These are phyloP conservation scores for Sporisorium exsertum DNA, from an alignment of 1,284 basidiomycete genomes.

Conservation along the genomic window DNA sequence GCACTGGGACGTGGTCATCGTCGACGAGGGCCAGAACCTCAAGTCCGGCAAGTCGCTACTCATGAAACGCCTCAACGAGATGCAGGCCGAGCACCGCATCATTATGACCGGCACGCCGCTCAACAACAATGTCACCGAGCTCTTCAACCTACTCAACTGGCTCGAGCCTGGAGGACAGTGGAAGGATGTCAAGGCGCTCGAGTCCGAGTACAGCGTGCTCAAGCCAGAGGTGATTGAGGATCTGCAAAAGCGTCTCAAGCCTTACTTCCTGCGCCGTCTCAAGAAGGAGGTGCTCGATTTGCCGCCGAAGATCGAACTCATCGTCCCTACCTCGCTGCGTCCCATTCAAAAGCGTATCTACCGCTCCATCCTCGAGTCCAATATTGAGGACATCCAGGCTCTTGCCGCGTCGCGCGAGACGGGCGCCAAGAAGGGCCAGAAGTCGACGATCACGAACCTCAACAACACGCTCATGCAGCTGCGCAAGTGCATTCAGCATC, in stretches of 20 bases:
- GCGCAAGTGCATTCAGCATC: conserved; percentile 64
- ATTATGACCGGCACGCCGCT: conserved; percentile 95
- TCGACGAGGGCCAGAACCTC: conserved; percentile 89
- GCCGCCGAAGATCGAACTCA: conserved; percentile 83
- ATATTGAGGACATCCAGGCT: conserved; percentile 57
- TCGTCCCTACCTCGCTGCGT: conserved; percentile 90
- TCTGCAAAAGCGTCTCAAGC: conserved; percentile 81
- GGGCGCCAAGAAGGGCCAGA: conserved; percentile 23
- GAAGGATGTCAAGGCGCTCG: conserved; percentile 48
- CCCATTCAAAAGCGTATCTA: conserved; percentile 90
- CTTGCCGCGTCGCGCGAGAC: conserved; percentile 38
- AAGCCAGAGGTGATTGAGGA: conserved; percentile 72
- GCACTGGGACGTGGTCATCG: conserved; percentile 90
- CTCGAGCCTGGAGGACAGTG: conserved; percentile 49
- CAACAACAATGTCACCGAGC: conserved; percentile 93
- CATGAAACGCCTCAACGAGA: conserved; percentile 84
- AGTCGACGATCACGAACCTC: conserved; percentile 50
- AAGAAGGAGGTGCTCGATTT: conserved; percentile 92
- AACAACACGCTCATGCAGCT: conserved; percentile 66
- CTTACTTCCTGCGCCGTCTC: conserved; percentile 90
- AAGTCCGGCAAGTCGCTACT: conserved; percentile 76
- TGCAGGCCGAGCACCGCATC: conserved; percentile 83
- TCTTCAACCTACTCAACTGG: conserved; percentile 60
- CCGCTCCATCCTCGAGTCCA: conserved; percentile 70
- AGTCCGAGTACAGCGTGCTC: conserved; percentile 53